Evolutionary conservation across 2,329 filamentous ascomycete species (phyloP).

Genomic region (Coniella vitis): DNA sequence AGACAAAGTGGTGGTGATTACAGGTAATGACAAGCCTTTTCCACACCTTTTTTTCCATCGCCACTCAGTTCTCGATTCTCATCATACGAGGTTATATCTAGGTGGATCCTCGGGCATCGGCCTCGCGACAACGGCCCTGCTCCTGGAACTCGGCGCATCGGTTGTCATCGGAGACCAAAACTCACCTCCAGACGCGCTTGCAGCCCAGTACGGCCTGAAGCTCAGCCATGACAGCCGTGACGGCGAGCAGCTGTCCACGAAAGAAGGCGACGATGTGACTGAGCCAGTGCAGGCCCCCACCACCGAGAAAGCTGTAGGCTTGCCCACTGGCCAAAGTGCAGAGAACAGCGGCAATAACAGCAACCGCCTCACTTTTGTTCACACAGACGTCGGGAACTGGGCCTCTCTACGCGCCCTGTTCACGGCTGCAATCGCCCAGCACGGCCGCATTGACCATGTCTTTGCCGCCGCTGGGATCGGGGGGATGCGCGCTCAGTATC

Average conservation of each 20-base stretch:
- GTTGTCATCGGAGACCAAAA: not conserved
- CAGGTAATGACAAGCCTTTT: not conserved
- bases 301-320: no score
- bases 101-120: slow-evolving; percentile 1
- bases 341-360: no score
- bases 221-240: no score
- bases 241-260: no score
- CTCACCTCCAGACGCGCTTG: not conserved
- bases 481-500: not conserved
- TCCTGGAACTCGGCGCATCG: not conserved
- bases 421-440: not conserved
- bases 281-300: no score
- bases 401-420: not conserved
- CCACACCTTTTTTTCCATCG: no score
- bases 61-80: not conserved
- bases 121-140: not conserved
- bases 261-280: no score
- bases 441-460: slow-evolving; percentile 1
- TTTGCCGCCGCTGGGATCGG: slow-evolving; percentile 5
- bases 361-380: not conserved
- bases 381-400: not conserved
- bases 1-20: not conserved
- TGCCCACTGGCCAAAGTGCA: no score
- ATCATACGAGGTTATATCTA: not conserved
- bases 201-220: not conserved